Conservation (phyloP, 1,139 yeast species). For the Hyphopichia fennica region DNA sequence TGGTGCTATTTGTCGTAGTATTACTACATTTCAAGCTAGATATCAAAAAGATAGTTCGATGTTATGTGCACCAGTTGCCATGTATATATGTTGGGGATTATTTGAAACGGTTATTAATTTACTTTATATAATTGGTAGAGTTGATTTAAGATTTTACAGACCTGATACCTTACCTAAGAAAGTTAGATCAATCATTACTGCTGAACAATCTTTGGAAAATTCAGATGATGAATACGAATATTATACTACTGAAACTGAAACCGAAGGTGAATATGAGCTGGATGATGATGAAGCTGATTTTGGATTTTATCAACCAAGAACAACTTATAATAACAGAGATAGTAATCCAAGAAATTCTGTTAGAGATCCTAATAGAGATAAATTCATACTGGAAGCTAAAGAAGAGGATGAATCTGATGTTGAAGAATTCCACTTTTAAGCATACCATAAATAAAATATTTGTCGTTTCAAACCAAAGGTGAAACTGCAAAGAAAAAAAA, state of each 20-base stretch:
- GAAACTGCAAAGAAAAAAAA: too few relatives aligned
- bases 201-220: constrained; percentile 26
- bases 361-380: constrained; percentile 3
- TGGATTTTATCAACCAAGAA: constrained; percentile 7
- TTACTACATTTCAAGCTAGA: constrained; percentile 48
- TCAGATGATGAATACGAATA: constrained; percentile 18
- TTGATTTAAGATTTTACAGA: constrained; percentile 66
- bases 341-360: constrained; percentile 1
- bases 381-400: constrained; percentile 5
- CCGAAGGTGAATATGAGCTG: constrained; percentile 8
- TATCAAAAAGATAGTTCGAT: constrained; percentile 21
- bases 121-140: constrained; percentile 51
- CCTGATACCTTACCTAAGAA: constrained; percentile 49
- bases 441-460: too few relatives aligned
- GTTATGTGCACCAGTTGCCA: constrained; percentile 36
- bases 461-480: too few relatives aligned
- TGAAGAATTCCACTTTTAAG: constrained; percentile 4
- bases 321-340: constrained; percentile 9
- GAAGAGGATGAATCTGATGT: constrained; percentile 8
- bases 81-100: constrained; percentile 62
- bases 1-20: constrained; percentile 58
- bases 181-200: constrained; percentile 28
- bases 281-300: constrained; percentile 4
- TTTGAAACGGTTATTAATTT: constrained; percentile 53
- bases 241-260: constrained; percentile 5